Evolutionary conservation across 2,329 filamentous ascomycete species (phyloP).

Genomic region (Aspergillus novoparasiticus): DNA sequence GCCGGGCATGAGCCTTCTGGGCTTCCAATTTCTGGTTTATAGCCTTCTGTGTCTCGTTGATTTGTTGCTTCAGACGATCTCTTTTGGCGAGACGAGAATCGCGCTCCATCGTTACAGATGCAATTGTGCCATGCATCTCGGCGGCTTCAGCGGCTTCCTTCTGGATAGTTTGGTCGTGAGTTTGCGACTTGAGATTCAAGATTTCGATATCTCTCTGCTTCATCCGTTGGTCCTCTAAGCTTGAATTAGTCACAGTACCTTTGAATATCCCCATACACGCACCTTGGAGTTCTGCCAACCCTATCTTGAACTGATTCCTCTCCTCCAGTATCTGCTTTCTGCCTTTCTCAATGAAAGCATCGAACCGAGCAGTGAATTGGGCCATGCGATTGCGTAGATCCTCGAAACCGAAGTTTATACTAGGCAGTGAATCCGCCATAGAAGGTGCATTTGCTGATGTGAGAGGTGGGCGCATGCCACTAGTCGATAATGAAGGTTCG

Average conservation of each 20-base stretch:
- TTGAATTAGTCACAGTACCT: constrained; percentile 5
- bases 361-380: constrained; percentile 86
- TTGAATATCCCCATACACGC: constrained; percentile 24
- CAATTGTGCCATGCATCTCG: constrained; percentile 64
- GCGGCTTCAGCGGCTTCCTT: constrained; percentile 64
- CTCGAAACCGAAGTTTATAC: constrained; percentile 93
- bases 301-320: constrained; percentile 90
- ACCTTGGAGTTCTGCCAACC: constrained; percentile 88
- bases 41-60: constrained; percentile 51
- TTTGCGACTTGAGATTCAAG: constrained; percentile 57
- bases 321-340: constrained; percentile 89
- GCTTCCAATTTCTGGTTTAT: constrained; percentile 50
- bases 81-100: constrained; percentile 58
- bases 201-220: constrained; percentile 87
- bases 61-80: constrained; percentile 59
- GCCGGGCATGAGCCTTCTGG: constrained; percentile 59
- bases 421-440: constrained; percentile 73
- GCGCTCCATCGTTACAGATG: constrained; percentile 58
- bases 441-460: constrained; percentile 57
- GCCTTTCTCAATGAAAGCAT: constrained; percentile 90
- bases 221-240: constrained; percentile 84
- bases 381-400: constrained; percentile 93
- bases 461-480: constrained; percentile 55
- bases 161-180: constrained; percentile 58
- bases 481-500: constrained; percentile 59